phyloP scores from a whole-genome alignment of 129 eudicot species.

The Deinandra increscens region DNA sequence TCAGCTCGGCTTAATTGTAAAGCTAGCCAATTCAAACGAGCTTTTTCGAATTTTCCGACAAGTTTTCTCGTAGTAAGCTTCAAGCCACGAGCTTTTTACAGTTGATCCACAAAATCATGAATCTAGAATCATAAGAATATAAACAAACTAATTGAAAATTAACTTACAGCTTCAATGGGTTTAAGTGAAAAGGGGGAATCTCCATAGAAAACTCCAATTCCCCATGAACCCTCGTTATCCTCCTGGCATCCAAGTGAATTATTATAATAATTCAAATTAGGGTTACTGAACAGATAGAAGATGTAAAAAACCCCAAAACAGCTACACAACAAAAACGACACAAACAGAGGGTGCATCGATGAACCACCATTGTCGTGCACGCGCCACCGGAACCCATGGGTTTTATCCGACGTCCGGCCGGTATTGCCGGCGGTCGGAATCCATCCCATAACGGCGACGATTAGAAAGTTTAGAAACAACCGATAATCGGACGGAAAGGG shows the following conservation, averaged over 20 bases:
- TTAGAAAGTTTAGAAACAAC: background rate
- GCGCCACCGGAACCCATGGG: slow-evolving; percentile 32
- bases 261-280: slow-evolving; percentile 11
- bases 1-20: too few relatives aligned
- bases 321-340: slow-evolving; percentile 32
- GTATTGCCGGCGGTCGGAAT: slow-evolving; percentile 14
- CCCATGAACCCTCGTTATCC: slow-evolving; percentile 93
- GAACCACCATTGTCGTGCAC: slow-evolving; percentile 35
- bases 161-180: slow-evolving; percentile 80
- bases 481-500: background rate
- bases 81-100: too few relatives aligned
- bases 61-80: too few relatives aligned
- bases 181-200: slow-evolving; percentile 75
- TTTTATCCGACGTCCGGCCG: slow-evolving; percentile 31
- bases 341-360: slow-evolving; percentile 25
- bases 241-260: slow-evolving; percentile 54
- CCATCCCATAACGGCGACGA: slow-evolving; percentile 27
- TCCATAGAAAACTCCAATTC: slow-evolving; percentile 81
- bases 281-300: slow-evolving; percentile 27
- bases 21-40: too few relatives aligned
- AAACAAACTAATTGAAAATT: slow-evolving; percentile 1
- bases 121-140: background rate
- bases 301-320: slow-evolving; percentile 36
- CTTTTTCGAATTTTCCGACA: too few relatives aligned
- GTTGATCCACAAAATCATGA: background rate